Evolutionary conservation across 1,139 yeast species (phyloP), one percentile per base, ranked within the genome.

Genomic region (Debaryomyces psychrophilus): DNA sequence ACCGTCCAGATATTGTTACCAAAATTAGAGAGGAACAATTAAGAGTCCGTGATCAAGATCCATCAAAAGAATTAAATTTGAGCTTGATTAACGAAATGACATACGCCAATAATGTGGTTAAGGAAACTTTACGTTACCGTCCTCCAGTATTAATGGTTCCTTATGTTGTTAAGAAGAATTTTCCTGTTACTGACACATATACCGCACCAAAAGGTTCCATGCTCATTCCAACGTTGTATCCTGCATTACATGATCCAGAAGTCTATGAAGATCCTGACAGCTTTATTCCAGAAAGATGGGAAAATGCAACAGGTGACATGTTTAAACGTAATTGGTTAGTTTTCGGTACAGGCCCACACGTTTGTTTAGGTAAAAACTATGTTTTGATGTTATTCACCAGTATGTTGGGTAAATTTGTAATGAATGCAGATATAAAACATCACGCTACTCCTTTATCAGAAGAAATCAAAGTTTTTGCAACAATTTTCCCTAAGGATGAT

Each of bases 101-200:
- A 28, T 93, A 89, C 73, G 92, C 99, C 25, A 77, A 80, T 60
- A 83, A 85, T 83, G 97, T 89, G 52, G 96, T 93, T 51, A 88
- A 83, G 72, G 99, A 93, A 74, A 75, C 93, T 48, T 80, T 93
- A 58, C 87, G 99, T 67, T 87, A 87, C 74, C 86, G 98, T 69
- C 99, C 99, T 29, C 99, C 99, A 5, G 99, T 93, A 54, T 67
- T 90, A 50, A 93, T 93, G 99, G 98, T 93, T 51, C 99, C 99
- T 43, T 93, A 93, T 65, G 89, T 89, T 52, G 97, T 82, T 48
- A 93, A 93, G 77, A 76, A 90, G 67, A 71, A 77, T 12, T 93
- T 87, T 77, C 96, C 96, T 42, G 83, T 93, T 44, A 80, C 92
- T 34, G 85, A 86, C 12, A 79, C 77, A 43, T 93, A 93, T 70